Evolutionary conservation across 108 stramenopile species (phyloP), one percentile per base, ranked within the genome.

Genomic region (Bacterosira constricta): DNA sequence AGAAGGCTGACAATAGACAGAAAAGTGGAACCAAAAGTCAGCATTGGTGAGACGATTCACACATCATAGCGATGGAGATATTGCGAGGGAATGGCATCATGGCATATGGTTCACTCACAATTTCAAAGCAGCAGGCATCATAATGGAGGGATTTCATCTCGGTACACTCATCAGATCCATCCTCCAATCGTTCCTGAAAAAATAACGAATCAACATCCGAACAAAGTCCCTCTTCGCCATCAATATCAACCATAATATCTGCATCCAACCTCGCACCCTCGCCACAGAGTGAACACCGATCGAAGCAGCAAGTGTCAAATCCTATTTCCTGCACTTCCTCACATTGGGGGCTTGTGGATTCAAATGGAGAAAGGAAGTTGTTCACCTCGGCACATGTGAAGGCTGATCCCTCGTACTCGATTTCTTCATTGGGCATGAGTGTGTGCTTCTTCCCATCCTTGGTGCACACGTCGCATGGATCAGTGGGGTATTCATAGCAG

Each of bases 301-400:
- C 68, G 47, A 79, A 79, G 39, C 77, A 79, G 35, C 77, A 79
- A 9, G 29, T n/a, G 17, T 71, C 65, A 13, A 51, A 51, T 27
- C 47, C 70, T 10, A 45, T 26, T 10, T 56, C 63, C 13, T 57
- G 13, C 13, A 70, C 70, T 47, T 47, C 77, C 13, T 27, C 27
- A 17, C 77, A 79, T 42, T 79, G 77, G 21, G 30, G 66, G 39
- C 77, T 79, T 17, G 63, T 36, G 12, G 42, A 23, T 45, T 79
- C 77, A 37, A 79, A 79, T 31, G 69, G 69, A n/a, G 77, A 71
- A 50, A 79, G 15, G 42, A 79, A 79, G 59, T 71, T 71, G 47
- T 66, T 79, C 4, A 79, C 70, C 45, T 79, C 77, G 39, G 77
- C 77, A 61, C 77, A 79, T 32, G 77, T 71, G 38, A 71, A 71